A percentile compares a stretch with the other conserved stretches of the same genome.
Evolutionary conservation across 805 yeast species (phyloP).

Genomic region (Pichia exigua): DNA sequence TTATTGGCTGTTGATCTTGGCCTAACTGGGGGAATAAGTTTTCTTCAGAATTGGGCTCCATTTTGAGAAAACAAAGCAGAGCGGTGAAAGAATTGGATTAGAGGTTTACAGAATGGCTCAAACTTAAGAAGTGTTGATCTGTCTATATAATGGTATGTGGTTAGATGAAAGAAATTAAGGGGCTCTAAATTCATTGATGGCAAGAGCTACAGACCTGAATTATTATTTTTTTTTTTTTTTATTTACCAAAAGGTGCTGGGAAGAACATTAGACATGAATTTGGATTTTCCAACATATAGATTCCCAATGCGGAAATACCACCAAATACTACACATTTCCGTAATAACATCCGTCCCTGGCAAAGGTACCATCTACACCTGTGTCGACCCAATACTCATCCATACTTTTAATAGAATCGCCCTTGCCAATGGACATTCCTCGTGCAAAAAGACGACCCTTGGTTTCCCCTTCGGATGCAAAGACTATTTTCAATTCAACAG

Average conservation of each 20-base stretch:
- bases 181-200: background rate
- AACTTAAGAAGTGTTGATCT: background rate
- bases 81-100: background rate
- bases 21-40: background rate
- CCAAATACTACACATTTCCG: constrained; percentile 12
- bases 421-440: constrained; percentile 66
- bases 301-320: background rate
- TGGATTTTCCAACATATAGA: too few species aligned
- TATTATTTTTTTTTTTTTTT: too few species aligned
- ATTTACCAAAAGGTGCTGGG: too few species aligned
- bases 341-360: constrained; percentile 72
- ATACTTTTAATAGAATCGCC: constrained; percentile 21
- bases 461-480: constrained; percentile 28
- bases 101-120: background rate
- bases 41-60: background rate
- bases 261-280: too few species aligned
- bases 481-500: constrained; percentile 51
- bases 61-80: background rate
- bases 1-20: background rate
- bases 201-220: background rate
- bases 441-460: constrained; percentile 43
- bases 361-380: constrained; percentile 48
- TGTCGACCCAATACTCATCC: constrained; percentile 43
- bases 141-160: background rate
- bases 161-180: too few species aligned